phyloP scores from a whole-genome alignment of 2,329 filamentous ascomycete species.

The Diaporthe citrichinensis region DNA sequence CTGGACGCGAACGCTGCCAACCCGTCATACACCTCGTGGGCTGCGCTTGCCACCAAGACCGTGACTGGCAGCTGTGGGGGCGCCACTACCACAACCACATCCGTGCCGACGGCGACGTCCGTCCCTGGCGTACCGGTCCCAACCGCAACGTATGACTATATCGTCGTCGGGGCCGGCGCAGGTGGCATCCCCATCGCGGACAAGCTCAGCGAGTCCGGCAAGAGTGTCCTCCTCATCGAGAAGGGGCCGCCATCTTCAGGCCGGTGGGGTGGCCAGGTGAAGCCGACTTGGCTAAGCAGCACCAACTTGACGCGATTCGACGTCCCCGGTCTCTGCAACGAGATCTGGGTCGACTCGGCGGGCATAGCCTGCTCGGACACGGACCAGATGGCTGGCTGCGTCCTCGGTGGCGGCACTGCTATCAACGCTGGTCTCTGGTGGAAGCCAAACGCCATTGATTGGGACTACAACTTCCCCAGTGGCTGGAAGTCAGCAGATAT shows the following conservation, averaged over 20 bases:
- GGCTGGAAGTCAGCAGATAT: constrained; percentile 80
- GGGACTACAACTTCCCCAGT: constrained; percentile 79
- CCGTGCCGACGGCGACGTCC: neutral
- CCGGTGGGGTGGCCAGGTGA: constrained; percentile 71
- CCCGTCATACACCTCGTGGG: constrained; percentile 50
- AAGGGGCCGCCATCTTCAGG: constrained; percentile 70
- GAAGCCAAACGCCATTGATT: constrained; percentile 75
- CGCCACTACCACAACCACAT: constrained; percentile 42
- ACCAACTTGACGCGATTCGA: constrained; percentile 75
- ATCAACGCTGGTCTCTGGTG: constrained; percentile 77
- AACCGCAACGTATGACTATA: constrained; percentile 69
- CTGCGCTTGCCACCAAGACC: constrained; percentile 51
- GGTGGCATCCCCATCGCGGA: constrained; percentile 72
- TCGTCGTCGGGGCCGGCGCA: constrained; percentile 72
- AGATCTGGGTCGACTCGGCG: constrained; percentile 73
- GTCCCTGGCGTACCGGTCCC: constrained; percentile 47
- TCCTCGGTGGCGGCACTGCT: constrained; percentile 73
- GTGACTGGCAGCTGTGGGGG: constrained; percentile 47
- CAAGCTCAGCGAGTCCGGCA: constrained; percentile 71
- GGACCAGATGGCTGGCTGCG: constrained; percentile 76
- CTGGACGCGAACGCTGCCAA: constrained; percentile 46
- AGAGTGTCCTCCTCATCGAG: constrained; percentile 71
- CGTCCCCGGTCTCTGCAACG: constrained; percentile 75
- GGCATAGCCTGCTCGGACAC: constrained; percentile 75
- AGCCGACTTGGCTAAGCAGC: constrained; percentile 69